Evolutionary conservation across 2,329 filamentous ascomycete genomes (phyloP), one percentile per base, ranked within the genome.

Genomic region (Sporothrix sp.): DNA sequence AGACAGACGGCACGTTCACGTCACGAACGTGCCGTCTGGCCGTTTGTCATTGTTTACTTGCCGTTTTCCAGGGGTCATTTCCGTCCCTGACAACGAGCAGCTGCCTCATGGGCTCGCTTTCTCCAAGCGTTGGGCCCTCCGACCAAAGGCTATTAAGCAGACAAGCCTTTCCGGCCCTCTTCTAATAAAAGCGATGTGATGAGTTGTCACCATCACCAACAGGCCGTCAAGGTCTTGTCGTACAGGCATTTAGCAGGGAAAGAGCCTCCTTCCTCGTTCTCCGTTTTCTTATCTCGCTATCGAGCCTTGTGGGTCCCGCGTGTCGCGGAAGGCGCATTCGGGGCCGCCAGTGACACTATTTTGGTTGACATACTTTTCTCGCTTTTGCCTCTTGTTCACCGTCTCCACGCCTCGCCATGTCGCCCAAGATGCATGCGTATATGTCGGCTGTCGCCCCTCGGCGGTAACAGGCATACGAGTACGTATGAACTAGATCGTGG

Each of bases 341-440:
- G 25, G 44, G 44, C n/a, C 32, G 33, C 30, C 23, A 28, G 16
- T 38, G 46, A 38, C 27, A 32, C 36, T 40, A 48, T 48, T 40
- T 33, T 48, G 46, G 46, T 32, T 33, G 9, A 45, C 33, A 23
- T 30, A 37, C 38, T 47, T 46, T 46, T 37, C 23, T 37, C 32
- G 43, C 23, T 38, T 48, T 48, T 38, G 21, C 25, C 25, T 38
- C 36, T 25, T 27, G 9, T 27, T 39, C 20, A 20, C 18, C 9
- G 3, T 11, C 9, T 39, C 2, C 18, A 20, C 27, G 3, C 27
- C 21, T 43, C 38, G 36, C 20, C 30, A 49, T 49, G 36, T 21
- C 30, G 37, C 11, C 33, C 10, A 11, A 18, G 48, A 42, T 38
- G 13, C 32, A 18, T 23, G 44, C 38, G 48, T 20, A 20, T 38